Base-by-base conservation (phyloP, 306 rosid species). In the Phaseolus lunatus region DNA sequence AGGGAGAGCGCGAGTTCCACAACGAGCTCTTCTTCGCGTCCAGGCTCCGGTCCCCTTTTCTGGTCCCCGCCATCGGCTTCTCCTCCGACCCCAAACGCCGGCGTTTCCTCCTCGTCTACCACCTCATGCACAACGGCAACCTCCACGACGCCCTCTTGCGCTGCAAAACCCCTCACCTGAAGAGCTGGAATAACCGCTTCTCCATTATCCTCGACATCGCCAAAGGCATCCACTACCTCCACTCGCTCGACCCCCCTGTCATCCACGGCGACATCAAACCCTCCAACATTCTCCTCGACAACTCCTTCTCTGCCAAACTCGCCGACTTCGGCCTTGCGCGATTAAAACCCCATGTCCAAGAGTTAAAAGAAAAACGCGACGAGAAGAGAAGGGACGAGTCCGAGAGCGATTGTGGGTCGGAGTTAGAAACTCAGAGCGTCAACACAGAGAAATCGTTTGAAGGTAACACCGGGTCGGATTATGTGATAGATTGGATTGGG, bases 201-300 rank as follows among this genome's bases (percentile, higher is more conserved):
- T 56, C 81, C 0, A 57, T 88, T 0, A 77, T 84, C 1, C 53
- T 91, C 3, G 97, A 89, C 29, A 67, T 93, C 0, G 97, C 98
- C 0, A 86, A 59, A 49, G 97, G 90, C 26, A 48, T 91, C 20
- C 83, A 76, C 14, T 89, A 88, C 58, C 96, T 95, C 62, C 98
- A 95, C 22, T 90, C 92, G 5, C 75, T 86, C 64, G 92, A 90
- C 9, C 92, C 97, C 0, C 97, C 97, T 0, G 76, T 95, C 2
- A 87, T 95, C 24, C 99, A 95, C 18, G 92, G 97, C 7, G 99
- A 95, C 58, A 89, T 95, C 19, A 95, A 95, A 82, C 99, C 99
- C 1, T 90, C 96, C 67, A 95, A 95, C 62, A 80, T 95, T 23
- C 85, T 95, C 1, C 81, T 95, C 47, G 94, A 95, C 57, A 52